phyloP scores from a whole-genome alignment of 345 rosid species.

The Citropsis articulata region DNA sequence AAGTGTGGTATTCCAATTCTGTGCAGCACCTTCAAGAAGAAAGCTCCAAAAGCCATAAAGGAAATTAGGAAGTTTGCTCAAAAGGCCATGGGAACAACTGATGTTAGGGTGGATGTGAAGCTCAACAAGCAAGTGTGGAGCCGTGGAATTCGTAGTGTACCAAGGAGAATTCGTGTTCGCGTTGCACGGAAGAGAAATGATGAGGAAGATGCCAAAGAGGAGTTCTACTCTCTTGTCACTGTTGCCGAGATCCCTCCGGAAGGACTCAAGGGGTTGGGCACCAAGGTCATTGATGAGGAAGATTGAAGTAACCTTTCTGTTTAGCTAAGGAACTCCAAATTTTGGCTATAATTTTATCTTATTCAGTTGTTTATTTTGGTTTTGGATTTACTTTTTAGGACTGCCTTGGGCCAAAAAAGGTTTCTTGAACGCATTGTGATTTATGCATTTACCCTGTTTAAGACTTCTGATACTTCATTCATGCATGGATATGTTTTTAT shows the following conservation, averaged over 20 bases:
- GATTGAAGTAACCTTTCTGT: slow-evolving; percentile 25
- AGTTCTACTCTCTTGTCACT: slow-evolving; percentile 68
- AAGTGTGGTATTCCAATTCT: neutral
- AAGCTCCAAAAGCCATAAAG: slow-evolving; percentile 85
- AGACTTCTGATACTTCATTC: neutral
- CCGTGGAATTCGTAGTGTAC: slow-evolving; percentile 73
- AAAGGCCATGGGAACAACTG: slow-evolving; percentile 66
- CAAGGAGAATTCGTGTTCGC: slow-evolving; percentile 72
- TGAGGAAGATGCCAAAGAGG: slow-evolving; percentile 85
- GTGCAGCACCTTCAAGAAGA: slow-evolving; percentile 81
- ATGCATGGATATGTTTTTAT: neutral
- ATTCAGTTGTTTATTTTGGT: neutral
- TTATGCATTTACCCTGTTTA: slow-evolving; percentile 6
- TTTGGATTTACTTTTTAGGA: neutral
- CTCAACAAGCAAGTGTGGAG: slow-evolving; percentile 86
- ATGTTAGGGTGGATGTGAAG: slow-evolving; percentile 78
- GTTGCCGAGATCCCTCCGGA: slow-evolving; percentile 57
- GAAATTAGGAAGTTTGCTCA: slow-evolving; percentile 81
- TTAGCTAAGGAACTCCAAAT: slow-evolving; percentile 2
- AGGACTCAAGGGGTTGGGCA: slow-evolving; percentile 61
- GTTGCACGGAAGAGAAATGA: slow-evolving; percentile 78
- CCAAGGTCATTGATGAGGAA: slow-evolving; percentile 68
- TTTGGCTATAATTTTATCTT: slow-evolving; percentile 7
- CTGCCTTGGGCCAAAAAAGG: neutral
- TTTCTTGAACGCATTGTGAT: neutral